These are phyloP conservation scores for Phytophthora chlamydospora DNA, from an alignment of 352 stramenopile genomes.

Conservation along the genomic window DNA sequence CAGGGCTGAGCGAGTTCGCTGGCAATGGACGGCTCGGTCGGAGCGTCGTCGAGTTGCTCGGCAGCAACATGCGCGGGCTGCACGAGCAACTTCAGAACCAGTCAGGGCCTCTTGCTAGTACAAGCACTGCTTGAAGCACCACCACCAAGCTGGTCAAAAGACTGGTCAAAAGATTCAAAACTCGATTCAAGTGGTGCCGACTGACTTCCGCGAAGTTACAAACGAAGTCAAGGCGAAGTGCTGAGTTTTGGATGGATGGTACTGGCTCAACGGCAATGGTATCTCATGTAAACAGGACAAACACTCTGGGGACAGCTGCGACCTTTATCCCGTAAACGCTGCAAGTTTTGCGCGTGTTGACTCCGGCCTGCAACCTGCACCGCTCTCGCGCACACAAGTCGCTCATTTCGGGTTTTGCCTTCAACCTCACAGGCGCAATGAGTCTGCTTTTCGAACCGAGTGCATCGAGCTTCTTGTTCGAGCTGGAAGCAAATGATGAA, in stretches of 20 bases:
- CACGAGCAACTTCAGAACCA: slow-evolving; percentile 9
- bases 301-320: slow-evolving; percentile 15
- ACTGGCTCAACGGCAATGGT: slow-evolving; percentile 14
- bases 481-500: slow-evolving; percentile 4
- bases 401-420: slow-evolving; percentile 18
- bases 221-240: slow-evolving; percentile 7
- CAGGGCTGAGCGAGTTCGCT: no score
- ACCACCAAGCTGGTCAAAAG: no score
- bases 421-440: slow-evolving; percentile 2
- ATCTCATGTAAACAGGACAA: slow-evolving; percentile 11
- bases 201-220: slow-evolving; percentile 7
- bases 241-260: slow-evolving; percentile 14
- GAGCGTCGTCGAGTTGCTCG: no score
- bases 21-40: neutral
- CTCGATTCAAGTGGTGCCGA: no score
- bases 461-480: slow-evolving; percentile 16
- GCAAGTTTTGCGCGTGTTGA: slow-evolving; percentile 15
- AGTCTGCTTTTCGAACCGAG: slow-evolving; percentile 19
- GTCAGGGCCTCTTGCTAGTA: neutral
- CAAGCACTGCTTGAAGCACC: neutral
- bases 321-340: slow-evolving; percentile 16
- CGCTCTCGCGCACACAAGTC: neutral
- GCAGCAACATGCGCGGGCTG: slow-evolving; percentile 1
- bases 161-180: no score
- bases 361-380: neutral